Conservation (phyloP, 2,329 filamentous ascomycete genomes). For the Colletotrichum tropicicola region DNA sequence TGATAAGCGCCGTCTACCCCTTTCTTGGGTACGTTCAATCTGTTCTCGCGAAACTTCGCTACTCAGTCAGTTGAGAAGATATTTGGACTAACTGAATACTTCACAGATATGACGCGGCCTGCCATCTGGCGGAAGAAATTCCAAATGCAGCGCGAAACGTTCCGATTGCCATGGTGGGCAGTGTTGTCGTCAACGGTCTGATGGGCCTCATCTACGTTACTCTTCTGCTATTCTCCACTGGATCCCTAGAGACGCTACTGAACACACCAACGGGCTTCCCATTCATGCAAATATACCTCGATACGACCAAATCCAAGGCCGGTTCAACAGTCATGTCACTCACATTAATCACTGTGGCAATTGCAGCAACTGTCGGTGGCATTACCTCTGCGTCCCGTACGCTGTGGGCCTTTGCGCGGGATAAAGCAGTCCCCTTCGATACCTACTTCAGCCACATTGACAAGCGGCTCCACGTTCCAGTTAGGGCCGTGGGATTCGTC, state of each 20-base stretch:
- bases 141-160: slow-evolving; percentile 41
- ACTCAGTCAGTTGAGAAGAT: no score
- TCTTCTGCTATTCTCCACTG: slow-evolving; percentile 52
- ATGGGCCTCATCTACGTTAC: slow-evolving; percentile 52
- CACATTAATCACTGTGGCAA: slow-evolving; percentile 36
- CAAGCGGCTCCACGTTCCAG: slow-evolving; percentile 42
- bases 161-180: slow-evolving; percentile 43
- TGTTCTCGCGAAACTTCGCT: no score
- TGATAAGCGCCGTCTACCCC: slow-evolving; percentile 41
- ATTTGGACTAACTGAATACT: rapidly evolving
- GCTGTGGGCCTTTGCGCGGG: slow-evolving; percentile 48
- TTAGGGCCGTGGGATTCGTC: slow-evolving; percentile 36
- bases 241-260: slow-evolving; percentile 46
- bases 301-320: slow-evolving; percentile 36
- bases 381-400: slow-evolving; percentile 46
- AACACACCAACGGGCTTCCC: slow-evolving; percentile 51
- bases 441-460: slow-evolving; percentile 46
- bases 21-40: slow-evolving; percentile 39
- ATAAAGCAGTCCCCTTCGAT: slow-evolving; percentile 45
- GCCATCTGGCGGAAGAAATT: slow-evolving; percentile 44
- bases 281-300: slow-evolving; percentile 49
- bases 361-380: slow-evolving; percentile 40
- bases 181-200: slow-evolving; percentile 50
- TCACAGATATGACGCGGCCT: slow-evolving; percentile 42
- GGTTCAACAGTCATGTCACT: slow-evolving; percentile 40